Evolutionary conservation across 2,329 filamentous ascomycete genomes (phyloP).

Genomic region (Cladosporium sp.): DNA sequence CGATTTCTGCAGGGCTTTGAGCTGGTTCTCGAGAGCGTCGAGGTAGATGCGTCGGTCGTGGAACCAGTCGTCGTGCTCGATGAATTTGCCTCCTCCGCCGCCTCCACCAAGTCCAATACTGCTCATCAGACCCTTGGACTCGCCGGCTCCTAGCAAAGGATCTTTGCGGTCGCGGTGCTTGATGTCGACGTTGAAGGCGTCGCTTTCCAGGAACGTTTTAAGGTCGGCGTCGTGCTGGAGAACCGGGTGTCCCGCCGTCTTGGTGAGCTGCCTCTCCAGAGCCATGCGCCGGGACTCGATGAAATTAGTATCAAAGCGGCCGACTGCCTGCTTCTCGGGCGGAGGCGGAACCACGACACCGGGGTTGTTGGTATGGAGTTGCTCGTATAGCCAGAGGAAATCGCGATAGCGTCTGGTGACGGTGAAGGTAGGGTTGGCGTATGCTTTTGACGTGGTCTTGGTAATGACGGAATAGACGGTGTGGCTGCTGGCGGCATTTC

Average conservation of each 20-base stretch:
- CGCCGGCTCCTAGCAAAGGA: slow-evolving; percentile 61
- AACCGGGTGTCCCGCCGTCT: slow-evolving; percentile 80
- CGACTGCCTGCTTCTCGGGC: slow-evolving; percentile 95
- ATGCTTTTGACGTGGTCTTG: slow-evolving; percentile 94
- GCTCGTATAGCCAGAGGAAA: slow-evolving; percentile 96
- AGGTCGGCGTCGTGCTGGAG: slow-evolving; percentile 89
- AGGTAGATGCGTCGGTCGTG: slow-evolving; percentile 93
- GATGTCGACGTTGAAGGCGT: slow-evolving; percentile 90
- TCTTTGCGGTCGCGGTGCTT: slow-evolving; percentile 96
- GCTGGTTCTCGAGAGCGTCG: slow-evolving; percentile 84
- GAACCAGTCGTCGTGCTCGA: slow-evolving; percentile 99
- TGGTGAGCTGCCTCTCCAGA: slow-evolving; percentile 96
- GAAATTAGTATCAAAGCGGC: slow-evolving; percentile 93
- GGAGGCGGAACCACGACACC: slow-evolving; percentile 92
- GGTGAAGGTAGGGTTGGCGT: slow-evolving; percentile 84
- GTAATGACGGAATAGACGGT: slow-evolving; percentile 96
- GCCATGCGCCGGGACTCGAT: slow-evolving; percentile 88
- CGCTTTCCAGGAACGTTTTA: slow-evolving; percentile 95
- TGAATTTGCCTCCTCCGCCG: slow-evolving; percentile 73
- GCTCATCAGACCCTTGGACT: slow-evolving; percentile 90
- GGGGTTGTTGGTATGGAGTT: slow-evolving; percentile 87
- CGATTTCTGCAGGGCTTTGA: slow-evolving; percentile 84
- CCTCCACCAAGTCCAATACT: slow-evolving; percentile 68
- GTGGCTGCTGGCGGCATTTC: slow-evolving; percentile 91
- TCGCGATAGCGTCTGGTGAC: slow-evolving; percentile 92